Conservation (phyloP, 73 alveolate species). For the Symbiodinium natans region DNA sequence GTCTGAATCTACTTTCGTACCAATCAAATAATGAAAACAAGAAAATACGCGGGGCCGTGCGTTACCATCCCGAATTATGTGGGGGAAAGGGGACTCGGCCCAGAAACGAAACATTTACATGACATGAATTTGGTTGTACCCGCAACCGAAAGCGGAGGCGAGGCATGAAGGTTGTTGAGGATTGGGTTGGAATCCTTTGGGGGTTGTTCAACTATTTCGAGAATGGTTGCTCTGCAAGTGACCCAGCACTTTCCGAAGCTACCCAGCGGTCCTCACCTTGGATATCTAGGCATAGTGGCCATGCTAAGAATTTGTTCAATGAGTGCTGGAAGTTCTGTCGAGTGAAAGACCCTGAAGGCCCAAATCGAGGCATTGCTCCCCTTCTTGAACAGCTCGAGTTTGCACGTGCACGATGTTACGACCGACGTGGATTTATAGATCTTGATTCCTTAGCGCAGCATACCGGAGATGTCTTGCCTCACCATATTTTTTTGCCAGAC, state of each 20-base stretch:
- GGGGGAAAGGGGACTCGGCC: too few relatives aligned
- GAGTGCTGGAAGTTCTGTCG: background rate
- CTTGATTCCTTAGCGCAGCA: background rate
- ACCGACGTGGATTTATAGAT: background rate
- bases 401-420: background rate
- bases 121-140: too few relatives aligned
- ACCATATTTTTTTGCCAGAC: background rate
- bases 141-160: too few relatives aligned
- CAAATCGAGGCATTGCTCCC: background rate
- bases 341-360: background rate
- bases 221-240: background rate
- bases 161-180: too few relatives aligned
- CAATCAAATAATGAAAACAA: too few relatives aligned
- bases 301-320: too few relatives aligned
- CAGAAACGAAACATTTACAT: too few relatives aligned
- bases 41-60: too few relatives aligned
- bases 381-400: background rate
- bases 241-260: background rate
- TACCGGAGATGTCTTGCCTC: background rate
- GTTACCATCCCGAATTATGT: too few relatives aligned
- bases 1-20: too few relatives aligned
- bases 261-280: background rate
- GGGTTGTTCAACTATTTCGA: background rate
- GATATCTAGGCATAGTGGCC: too few relatives aligned
- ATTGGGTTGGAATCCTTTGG: too few relatives aligned